Evolutionary conservation across 2,329 filamentous ascomycete genomes (phyloP), one percentile per base, ranked within the genome.

Genomic region (Hymenoscyphus scutula): DNA sequence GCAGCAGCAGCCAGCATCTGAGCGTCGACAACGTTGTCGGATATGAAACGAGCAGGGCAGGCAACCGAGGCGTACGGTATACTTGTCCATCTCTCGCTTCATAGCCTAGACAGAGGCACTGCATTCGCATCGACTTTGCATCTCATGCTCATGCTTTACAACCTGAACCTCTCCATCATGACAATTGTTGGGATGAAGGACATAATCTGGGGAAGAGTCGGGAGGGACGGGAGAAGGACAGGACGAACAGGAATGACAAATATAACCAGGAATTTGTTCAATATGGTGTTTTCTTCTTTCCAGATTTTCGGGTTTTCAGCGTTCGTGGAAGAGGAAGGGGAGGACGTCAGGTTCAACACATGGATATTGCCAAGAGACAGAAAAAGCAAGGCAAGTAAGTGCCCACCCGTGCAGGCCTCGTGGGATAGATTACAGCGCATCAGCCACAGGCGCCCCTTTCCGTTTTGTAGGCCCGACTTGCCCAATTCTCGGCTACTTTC

Each of bases 391-490:
- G 25, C n/a, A n/a, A n/a, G n/a, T n/a, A n/a, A n/a, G n/a, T n/a
- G n/a, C n/a, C n/a, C n/a, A 19, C 7, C 45, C 45, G 19, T 51
- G 45, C 19, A 13, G 19, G 45, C 45, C 45, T 51, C 45, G 45
- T 51, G 45, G 45, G 19, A 25, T 51, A 51, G 45, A 51, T 25
- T 51, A 51, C 19, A 13, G n/a, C 19, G 41, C 41, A 48, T 19
- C 45, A 51, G 45, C 45, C 45, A 51, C 45, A 25, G 45, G 23
- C 45, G 45, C 45, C 45, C 19, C 45, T 51, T 23, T 2, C 45
- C 45, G 45, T 51, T 51, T 23, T 51, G n/a, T 51, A 51, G 45
- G 45, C 19, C 45, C 45, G 45, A 51, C 10, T 51, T 51, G 19
- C 10, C 19, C 23, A 13, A 23, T 51, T 51, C 13, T 23, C 19